Evolutionary conservation across 345 rosid genomes (phyloP), one percentile per base, ranked within the genome.

Genomic region (Aquilaria yunnanensis): DNA sequence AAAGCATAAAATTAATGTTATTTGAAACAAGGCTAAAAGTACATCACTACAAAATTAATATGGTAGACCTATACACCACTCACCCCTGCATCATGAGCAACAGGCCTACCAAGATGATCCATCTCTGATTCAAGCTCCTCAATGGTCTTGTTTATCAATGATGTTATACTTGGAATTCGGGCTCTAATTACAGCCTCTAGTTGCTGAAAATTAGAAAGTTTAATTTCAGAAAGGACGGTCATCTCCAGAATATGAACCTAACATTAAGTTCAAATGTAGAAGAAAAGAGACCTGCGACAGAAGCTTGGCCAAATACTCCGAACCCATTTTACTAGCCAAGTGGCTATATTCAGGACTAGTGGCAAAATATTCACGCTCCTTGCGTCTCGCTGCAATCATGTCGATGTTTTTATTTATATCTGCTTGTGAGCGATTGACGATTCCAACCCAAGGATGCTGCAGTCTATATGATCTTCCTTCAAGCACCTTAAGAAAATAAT

Each of bases 341-440:
- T 94, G 99, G 60, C 95, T 89, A 77, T 94, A 94, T 55, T 94
- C 99, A 59, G 96, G 78, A 81, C 92, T 94, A 29, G 92, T 85
- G 10, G 88, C 96, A 80, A 94, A 94, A 62, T 86, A 90, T 41
- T 90, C 96, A 1, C 87, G 83, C 61, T 94, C 99, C 64, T 83
- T 94, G 10, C 82, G 86, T 71, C 97, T 83, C 10, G 99, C 96
- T 51, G 85, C 65, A 73, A 86, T 86, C 99, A 94, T 94, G 68
- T 94, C 95, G 13, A 83, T 77, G 54, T 88, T 94, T 67, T 76
- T 94, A 65, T 94, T 94, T 8, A 94, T 94, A 70, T 93, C 99
- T 49, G 99, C 96, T 80, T 93, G 99, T 2, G 99, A 93, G 54
- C 99, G 96, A 72, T 90, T 93, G 71, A 93, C 99, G 60, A 93